phyloP scores from a whole-genome alignment of 495 filamentous ascomycete species.

The Aspergillus cavernicola region DNA sequence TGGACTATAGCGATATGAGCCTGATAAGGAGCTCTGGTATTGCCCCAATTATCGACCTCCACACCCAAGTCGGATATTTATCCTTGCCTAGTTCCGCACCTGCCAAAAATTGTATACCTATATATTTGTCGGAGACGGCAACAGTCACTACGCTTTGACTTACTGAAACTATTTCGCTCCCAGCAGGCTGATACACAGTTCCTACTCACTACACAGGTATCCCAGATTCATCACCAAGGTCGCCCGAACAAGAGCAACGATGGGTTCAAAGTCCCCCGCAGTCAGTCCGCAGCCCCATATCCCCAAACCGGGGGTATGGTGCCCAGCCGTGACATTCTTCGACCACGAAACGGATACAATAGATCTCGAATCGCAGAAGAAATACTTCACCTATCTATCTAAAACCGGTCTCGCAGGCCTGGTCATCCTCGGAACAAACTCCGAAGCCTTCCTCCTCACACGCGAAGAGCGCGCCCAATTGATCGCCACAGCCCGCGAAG shows the following conservation, averaged over 20 bases:
- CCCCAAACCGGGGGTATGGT: slow-evolving; percentile 33
- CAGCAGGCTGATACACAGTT: not conserved
- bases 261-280: slow-evolving; percentile 15
- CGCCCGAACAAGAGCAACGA: too few species aligned
- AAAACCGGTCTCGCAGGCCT: slow-evolving; percentile 53
- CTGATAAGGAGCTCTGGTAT: not conserved
- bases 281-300: slow-evolving; percentile 18
- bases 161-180: not conserved
- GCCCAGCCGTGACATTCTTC: slow-evolving; percentile 48
- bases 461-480: slow-evolving; percentile 54
- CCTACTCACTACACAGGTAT: too few species aligned
- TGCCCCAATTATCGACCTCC: slow-evolving; percentile 8
- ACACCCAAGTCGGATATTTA: slow-evolving; percentile 17
- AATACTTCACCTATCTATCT: slow-evolving; percentile 57
- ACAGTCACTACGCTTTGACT: not conserved
- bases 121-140: not conserved
- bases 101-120: too few species aligned
- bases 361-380: slow-evolving; percentile 43
- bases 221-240: too few species aligned
- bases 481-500: slow-evolving; percentile 48
- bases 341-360: slow-evolving; percentile 49
- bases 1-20: slow-evolving; percentile 2
- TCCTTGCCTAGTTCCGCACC: slow-evolving; percentile 11
- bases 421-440: slow-evolving; percentile 62
- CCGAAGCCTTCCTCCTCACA: slow-evolving; percentile 62